phyloP scores from a whole-genome alignment of 1,284 basidiomycete genomes.

The Ustilago crameri region DNA sequence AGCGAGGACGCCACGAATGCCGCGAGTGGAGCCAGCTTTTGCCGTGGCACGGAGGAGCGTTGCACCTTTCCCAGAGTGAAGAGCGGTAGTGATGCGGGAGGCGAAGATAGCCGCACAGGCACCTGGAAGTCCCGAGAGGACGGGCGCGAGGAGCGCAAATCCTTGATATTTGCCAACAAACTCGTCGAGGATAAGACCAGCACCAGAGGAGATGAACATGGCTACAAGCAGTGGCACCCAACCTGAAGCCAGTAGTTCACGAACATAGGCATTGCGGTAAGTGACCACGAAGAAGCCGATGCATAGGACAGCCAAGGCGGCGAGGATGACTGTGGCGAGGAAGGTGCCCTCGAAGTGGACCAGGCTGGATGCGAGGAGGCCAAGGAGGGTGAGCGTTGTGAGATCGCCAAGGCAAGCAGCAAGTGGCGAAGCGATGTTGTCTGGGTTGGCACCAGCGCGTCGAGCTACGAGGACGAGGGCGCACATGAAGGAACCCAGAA shows the following conservation, averaged over 20 bases:
- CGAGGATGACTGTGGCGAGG: slow-evolving; percentile 73
- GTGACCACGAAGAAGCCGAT: slow-evolving; percentile 73
- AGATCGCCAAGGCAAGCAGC: slow-evolving; percentile 93
- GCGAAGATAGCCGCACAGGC: slow-evolving; percentile 90
- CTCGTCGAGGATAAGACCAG: slow-evolving; percentile 88
- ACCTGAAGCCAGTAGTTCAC: slow-evolving; percentile 80
- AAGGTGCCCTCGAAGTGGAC: slow-evolving; percentile 68
- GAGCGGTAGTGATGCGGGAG: slow-evolving; percentile 85
- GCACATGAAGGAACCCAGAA: slow-evolving; percentile 94
- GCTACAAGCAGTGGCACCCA: slow-evolving; percentile 91
- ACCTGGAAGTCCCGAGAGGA: slow-evolving; percentile 79
- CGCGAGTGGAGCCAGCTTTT: slow-evolving; percentile 28
- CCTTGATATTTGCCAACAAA: slow-evolving; percentile 88
- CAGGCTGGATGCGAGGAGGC: slow-evolving; percentile 65
- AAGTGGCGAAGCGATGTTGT: slow-evolving; percentile 93
- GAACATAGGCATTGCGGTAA: slow-evolving; percentile 76
- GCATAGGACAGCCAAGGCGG: slow-evolving; percentile 74
- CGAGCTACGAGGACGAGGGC: slow-evolving; percentile 82
- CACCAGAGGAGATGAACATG: slow-evolving; percentile 89
- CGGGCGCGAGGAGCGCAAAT: slow-evolving; percentile 86
- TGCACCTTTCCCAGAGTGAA: slow-evolving; percentile 73
- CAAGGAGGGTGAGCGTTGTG: slow-evolving; percentile 75
- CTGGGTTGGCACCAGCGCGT: slow-evolving; percentile 82
- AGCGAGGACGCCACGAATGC: slow-evolving; percentile 24
- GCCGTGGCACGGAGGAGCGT: slow-evolving; percentile 24